phyloP scores from a whole-genome alignment of 2,329 filamentous ascomycete species.

The Chaetothyriales sp. region DNA sequence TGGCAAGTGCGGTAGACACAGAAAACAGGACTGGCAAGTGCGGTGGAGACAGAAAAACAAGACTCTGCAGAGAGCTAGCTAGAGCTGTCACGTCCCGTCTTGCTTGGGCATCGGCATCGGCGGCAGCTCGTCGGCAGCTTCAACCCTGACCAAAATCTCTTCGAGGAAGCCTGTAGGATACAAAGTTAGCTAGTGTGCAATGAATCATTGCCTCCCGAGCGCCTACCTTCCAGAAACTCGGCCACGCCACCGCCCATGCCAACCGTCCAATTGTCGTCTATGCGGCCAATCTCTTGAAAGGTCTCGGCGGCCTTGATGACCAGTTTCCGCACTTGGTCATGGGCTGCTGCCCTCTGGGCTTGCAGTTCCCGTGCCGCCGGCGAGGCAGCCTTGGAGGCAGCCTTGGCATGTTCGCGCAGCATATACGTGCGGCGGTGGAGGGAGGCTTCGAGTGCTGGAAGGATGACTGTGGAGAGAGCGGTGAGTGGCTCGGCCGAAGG shows the following conservation, averaged over 20 bases:
- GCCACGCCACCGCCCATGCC: conserved; percentile 87
- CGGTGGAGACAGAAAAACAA: no score
- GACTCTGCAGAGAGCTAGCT: no score
- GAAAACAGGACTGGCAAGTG: no score
- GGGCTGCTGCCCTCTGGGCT: conserved; percentile 57
- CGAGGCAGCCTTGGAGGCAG: conserved; percentile 15
- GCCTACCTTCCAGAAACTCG: conserved; percentile 65
- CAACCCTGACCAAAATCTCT: conserved; percentile 82
- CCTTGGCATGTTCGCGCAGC: conserved; percentile 31
- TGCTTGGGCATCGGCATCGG: conserved; percentile 10
- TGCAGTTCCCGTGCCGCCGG: conserved; percentile 35
- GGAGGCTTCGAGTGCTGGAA: conserved; percentile 83
- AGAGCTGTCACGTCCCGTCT: not conserved
- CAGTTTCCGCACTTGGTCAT: conserved; percentile 68
- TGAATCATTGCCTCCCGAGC: not conserved
- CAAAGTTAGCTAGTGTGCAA: not conserved
- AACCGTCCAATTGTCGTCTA: conserved; percentile 73
- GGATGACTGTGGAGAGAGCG: conserved; percentile 77
- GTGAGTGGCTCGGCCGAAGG: conserved; percentile 59
- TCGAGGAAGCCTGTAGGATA: conserved; percentile 49
- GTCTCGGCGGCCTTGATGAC: conserved; percentile 71
- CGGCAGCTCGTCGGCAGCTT: conserved; percentile 58
- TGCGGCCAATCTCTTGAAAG: conserved; percentile 80
- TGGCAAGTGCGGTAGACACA: no score
- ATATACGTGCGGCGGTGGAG: conserved; percentile 60